Base-by-base conservation (phyloP, 2,329 filamentous ascomycete genomes). In the Fusarium virguliforme region DNA sequence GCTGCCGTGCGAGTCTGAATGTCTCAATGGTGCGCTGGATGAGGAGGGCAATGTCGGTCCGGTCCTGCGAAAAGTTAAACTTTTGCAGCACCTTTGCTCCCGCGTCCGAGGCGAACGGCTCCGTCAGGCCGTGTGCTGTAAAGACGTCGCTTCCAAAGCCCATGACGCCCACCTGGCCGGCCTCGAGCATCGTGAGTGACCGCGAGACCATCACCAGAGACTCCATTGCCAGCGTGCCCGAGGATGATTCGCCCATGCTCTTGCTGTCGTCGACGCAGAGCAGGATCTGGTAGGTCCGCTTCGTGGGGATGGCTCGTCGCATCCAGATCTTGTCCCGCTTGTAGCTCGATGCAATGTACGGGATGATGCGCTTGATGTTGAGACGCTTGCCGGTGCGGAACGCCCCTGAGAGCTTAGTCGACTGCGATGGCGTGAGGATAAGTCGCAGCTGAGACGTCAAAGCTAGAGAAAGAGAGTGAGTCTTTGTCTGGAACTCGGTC, bases 301-400 rank as follows among this genome's bases (percentile, higher is more conserved):
- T 98, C 38, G 92, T 95, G 1, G 97, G 97, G 55, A 97, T 90
- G 35, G 90, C 92, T 62, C 97, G 91, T 13, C 97, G 92, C 92
- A 99, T 97, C 96, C 96, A 99, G 82, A 99, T 99, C 86, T 99
- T 99, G 88, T 99, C 96, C 67, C 96, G 93, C 86, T 98, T 98
- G 87, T 98, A 99, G 79, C 93, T 92, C 0, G 95, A 98, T 1
- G 97, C 96, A 75, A 99, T 98, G 83, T 99, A 99, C 0, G 97
- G 96, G 76, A 99, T 99, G 82, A 99, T 99, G 74, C 95, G 94
- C 83, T 98, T 98, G 85, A 99, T 97, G 82, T 98, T 99, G 75
- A 99, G 93, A 0, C 96, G 92, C 81, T 99, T 99, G 70, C 96
- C 96, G 0, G 96, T 99, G 74, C 96, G 93, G 88, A 97, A 98